Base-by-base conservation (phyloP, 768 basidiomycete genomes). In the Russula sp. region DNA sequence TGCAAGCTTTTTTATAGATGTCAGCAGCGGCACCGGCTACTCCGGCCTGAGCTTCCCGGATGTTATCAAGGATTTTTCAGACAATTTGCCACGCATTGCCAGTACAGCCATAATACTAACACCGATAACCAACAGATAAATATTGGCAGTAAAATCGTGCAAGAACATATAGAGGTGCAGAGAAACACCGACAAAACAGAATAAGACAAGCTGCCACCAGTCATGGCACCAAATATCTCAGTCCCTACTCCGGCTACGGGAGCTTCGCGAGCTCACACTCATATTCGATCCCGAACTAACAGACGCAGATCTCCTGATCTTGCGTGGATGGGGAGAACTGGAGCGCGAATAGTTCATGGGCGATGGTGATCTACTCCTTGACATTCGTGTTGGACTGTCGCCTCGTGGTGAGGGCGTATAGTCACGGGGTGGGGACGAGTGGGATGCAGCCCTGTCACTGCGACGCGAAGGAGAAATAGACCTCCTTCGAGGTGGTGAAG, bases 401-500 rank as follows among this genome's bases (percentile, higher is more conserved):
- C 52, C 35, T 4, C 65, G 65, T 6, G 64, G 47, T 49, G 63
- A 55, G 16, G 63, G 58, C n/a, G 58, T 64, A 44, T 60, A 59
- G 3, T 55, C 55, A 50, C 59, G 64, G 20, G 57, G 65, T 42
- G 64, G 66, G 16, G 68, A 62, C 2, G 57, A 66, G 37, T 52
- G 57, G 10, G 66, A 67, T n/a, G 50, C 16, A 18, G 40, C 37
- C 47, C 58, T 65, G 20, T 58, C 61, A n/a, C 60, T 48, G 47
- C 61, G 67, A 16, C 40, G 57, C 48, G 62, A 66, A 27, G 68
- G 71, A 58, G 70, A 71, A 48, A 72, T 63, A 50, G 69, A 70
- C 8, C 67, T 59, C 35, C 60, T 54, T 47, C 57, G 62, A 65
- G 50, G 55, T 62, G 70, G 67, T 35, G 61, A 63, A 20, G 69